Percentiles rank a stretch among this genome's conserved stretches.
Conservation (phyloP, 768 basidiomycete genomes). For the Serendipita sp. region DNA sequence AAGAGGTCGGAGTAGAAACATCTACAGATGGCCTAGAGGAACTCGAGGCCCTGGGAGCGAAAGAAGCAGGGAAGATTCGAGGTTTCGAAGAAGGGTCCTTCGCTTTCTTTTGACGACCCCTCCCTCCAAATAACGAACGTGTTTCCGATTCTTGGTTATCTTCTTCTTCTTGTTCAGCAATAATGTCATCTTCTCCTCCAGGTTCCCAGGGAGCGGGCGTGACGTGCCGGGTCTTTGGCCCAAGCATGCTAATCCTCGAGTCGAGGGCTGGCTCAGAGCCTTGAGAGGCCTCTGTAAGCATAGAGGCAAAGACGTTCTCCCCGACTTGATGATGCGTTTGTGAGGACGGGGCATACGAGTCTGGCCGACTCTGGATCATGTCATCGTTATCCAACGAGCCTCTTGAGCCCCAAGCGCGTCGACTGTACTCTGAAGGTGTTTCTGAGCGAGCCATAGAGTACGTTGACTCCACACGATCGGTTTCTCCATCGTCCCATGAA, state of each 20-base stretch:
- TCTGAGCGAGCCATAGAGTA: constrained; percentile 6
- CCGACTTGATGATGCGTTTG: neutral
- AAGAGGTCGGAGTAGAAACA: neutral
- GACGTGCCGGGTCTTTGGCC: constrained; percentile 74
- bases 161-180: constrained; percentile 32
- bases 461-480: constrained; percentile 3
- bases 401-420: constrained; percentile 1
- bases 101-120: neutral
- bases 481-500: neutral
- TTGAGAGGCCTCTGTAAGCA: neutral
- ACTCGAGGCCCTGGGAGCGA: constrained; percentile 5
- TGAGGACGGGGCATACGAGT: neutral
- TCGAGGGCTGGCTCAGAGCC: neutral
- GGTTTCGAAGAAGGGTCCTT: neutral
- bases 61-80: constrained; percentile 1
- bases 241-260: constrained; percentile 48
- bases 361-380: neutral
- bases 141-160: constrained; percentile 11
- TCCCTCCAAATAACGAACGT: neutral
- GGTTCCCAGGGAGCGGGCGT: constrained; percentile 72
- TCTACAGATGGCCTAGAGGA: neutral
- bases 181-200: constrained; percentile 30
- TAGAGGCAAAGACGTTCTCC: neutral
- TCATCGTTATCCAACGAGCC: constrained; percentile 1
- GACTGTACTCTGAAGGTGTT: neutral